phyloP scores from a whole-genome alignment of 441 rosid species.

The Brassica balearica region DNA sequence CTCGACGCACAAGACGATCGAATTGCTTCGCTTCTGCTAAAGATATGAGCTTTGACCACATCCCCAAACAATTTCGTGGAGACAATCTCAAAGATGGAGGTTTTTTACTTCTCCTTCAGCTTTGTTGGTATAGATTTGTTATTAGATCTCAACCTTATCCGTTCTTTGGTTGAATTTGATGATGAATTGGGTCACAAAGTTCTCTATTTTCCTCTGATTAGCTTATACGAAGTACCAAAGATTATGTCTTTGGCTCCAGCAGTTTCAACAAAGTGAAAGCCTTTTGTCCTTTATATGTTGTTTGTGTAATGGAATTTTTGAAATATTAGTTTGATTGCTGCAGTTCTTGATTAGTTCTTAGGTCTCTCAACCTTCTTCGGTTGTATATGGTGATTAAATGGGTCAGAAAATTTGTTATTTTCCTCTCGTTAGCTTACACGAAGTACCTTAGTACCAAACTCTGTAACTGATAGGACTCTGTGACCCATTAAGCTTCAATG shows the following conservation, averaged over 20 bases:
- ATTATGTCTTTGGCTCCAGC: no score
- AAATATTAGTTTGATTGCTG: no score
- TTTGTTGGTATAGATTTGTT: background rate
- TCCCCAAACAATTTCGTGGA: constrained; percentile 9
- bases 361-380: background rate
- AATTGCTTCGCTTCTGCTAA: constrained; percentile 2
- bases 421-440: background rate
- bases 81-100: constrained; percentile 13
- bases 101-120: background rate
- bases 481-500: background rate
- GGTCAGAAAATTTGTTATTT: constrained; percentile 3
- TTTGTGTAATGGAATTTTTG: no score
- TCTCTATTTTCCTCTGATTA: constrained; percentile 1
- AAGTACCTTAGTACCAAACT: background rate
- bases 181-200: constrained; percentile 21
- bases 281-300: no score
- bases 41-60: constrained; percentile 6
- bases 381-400: constrained; percentile 14
- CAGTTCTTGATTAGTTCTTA: constrained; percentile 8
- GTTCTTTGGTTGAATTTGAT: background rate
- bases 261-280: no score
- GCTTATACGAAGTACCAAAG: background rate
- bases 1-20: background rate
- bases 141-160: constrained; percentile 12
- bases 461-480: background rate